Evolutionary conservation across 106 monocot genomes (phyloP).

Genomic region (Iris macrosiphon): DNA sequence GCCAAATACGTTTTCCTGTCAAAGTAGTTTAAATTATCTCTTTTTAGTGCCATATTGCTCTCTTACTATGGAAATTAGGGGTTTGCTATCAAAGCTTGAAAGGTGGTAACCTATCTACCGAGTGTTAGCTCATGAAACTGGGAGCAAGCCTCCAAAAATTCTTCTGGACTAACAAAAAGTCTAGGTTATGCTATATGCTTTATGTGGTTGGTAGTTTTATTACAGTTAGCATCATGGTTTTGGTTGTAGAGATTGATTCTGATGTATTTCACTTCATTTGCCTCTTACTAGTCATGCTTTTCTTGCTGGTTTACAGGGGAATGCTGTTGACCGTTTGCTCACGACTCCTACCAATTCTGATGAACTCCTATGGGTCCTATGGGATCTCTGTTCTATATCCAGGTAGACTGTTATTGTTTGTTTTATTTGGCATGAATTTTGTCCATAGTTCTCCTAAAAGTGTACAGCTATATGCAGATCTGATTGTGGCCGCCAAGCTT

Average conservation of each 20-base stretch:
- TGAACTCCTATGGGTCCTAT: slow-evolving; percentile 87
- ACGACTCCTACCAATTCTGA: slow-evolving; percentile 49
- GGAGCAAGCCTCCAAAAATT: no score
- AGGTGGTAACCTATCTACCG: no score
- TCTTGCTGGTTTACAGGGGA: slow-evolving; percentile 33
- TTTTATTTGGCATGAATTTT: slow-evolving; percentile 1
- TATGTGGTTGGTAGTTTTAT: no score
- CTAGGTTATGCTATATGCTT: no score
- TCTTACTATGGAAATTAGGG: no score
- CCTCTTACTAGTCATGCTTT: neutral
- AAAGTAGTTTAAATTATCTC: no score
- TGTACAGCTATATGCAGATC: slow-evolving; percentile 44
- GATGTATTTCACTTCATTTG: neutral
- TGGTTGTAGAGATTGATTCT: neutral
- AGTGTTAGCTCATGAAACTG: no score
- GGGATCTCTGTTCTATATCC: slow-evolving; percentile 88
- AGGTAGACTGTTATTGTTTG: slow-evolving; percentile 46
- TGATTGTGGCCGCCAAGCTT: slow-evolving; percentile 86
- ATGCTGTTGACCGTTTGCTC: slow-evolving; percentile 75
- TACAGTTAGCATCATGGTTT: no score
- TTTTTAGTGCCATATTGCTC: no score
- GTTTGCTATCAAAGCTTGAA: no score
- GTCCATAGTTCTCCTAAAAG: neutral
- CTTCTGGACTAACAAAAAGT: no score
- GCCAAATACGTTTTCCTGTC: no score